These are phyloP conservation scores for Paxillus involutus DNA, from an alignment of 768 basidiomycete species.

Conservation along the genomic window DNA sequence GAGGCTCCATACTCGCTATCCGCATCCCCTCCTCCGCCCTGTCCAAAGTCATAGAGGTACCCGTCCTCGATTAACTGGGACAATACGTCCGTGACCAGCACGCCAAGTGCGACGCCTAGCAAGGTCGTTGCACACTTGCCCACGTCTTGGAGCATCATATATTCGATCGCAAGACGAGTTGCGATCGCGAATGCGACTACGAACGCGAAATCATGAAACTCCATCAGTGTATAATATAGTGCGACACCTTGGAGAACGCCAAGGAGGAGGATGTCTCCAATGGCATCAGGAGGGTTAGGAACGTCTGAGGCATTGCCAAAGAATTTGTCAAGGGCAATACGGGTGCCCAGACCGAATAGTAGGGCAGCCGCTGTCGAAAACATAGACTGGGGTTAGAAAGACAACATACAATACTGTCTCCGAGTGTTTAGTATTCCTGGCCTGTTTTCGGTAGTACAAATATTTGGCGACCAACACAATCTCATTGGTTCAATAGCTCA, in stretches of 20 bases:
- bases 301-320: constrained; percentile 41
- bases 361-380: constrained; percentile 63
- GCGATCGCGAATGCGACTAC: constrained; percentile 57
- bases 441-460: constrained; percentile 20
- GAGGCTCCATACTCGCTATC: constrained; percentile 20
- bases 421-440: constrained; percentile 11
- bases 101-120: constrained; percentile 66
- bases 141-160: constrained; percentile 51
- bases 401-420: constrained; percentile 8
- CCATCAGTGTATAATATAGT: constrained; percentile 62
- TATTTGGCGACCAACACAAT: not conserved
- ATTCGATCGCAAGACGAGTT: constrained; percentile 66
- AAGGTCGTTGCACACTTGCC: constrained; percentile 57
- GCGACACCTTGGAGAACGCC: constrained; percentile 78
- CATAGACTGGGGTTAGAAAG: constrained; percentile 34
- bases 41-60: constrained; percentile 27
- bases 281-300: constrained; percentile 28
- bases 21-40: constrained; percentile 11
- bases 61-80: constrained; percentile 62
- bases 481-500: not conserved
- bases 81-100: constrained; percentile 69
- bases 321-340: constrained; percentile 63
- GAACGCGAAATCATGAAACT: constrained; percentile 52
- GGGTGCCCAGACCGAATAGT: constrained; percentile 72
- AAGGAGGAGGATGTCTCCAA: constrained; percentile 62